These are phyloP conservation scores for Cyberlindnera subsufficiens DNA, from an alignment of 805 yeast species.

Conservation along the genomic window DNA sequence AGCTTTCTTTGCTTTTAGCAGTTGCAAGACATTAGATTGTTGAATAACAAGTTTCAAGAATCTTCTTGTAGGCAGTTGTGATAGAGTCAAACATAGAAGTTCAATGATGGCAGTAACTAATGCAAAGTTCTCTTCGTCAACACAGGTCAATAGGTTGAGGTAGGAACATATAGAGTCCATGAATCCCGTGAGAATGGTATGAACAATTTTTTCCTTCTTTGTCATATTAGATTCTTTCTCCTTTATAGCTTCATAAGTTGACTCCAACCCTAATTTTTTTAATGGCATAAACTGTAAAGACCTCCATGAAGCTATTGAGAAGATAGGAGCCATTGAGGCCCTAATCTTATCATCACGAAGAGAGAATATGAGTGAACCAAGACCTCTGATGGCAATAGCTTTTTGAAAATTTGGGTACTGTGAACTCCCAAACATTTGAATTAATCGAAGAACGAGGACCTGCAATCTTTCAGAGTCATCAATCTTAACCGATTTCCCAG, in stretches of 20 bases:
- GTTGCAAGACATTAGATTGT: constrained; percentile 11
- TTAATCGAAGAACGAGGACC: constrained; percentile 8
- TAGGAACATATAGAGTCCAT: background rate
- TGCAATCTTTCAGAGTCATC: constrained; percentile 4
- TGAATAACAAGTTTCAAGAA: constrained; percentile 28
- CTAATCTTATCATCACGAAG: constrained; percentile 1
- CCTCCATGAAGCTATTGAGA: constrained; percentile 15
- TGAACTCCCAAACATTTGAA: constrained; percentile 13
- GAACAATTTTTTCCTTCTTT: constrained; percentile 5
- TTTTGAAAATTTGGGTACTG: constrained; percentile 1
- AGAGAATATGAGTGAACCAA: constrained; percentile 4
- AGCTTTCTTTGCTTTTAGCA: background rate
- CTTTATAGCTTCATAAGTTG: constrained; percentile 1
- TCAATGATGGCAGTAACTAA: background rate
- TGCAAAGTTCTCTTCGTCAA: background rate
- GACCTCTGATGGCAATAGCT: background rate
- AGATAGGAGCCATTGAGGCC: constrained; percentile 9
- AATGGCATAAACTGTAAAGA: constrained; percentile 2
- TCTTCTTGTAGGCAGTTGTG: constrained; percentile 37
- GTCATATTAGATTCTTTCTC: background rate
- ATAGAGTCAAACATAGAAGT: constrained; percentile 19
- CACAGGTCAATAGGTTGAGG: background rate
- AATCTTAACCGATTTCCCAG: background rate
- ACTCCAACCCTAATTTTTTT: background rate
- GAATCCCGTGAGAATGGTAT: constrained; percentile 2